Evolutionary conservation across 352 stramenopile species (phyloP), one percentile per base, ranked within the genome.

Genomic region (Phytophthora litchii): DNA sequence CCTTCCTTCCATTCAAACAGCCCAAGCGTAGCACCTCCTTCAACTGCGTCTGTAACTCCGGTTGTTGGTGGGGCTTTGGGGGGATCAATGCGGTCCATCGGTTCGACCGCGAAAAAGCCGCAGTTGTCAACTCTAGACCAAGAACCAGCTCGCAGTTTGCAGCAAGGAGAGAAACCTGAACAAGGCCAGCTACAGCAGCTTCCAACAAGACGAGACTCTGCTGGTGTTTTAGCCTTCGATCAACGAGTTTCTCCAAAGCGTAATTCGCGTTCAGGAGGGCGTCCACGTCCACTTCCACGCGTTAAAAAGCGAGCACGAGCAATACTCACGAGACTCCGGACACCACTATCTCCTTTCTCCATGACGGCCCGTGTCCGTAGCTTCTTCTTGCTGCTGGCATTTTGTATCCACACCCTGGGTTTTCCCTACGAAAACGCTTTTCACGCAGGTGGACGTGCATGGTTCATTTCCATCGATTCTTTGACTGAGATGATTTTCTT

Each of bases 341-440:
- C 51, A 0, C 60, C 70, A 0, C 1, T 64, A 11, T 72, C 47
- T 12, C 71, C 65, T 7, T 74, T 54, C 29, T 65, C 58, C 1
- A 42, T 37, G 25, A 42, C 40, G 4, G 71, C 70, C 3, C 60
- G 54, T 5, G 17, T 65, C 6, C 68, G 75, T 3, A 75, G 59
- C 0, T 50, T 50, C 4, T 7, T 73, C 1, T 13, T 82, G 25
- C 12, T 72, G 9, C 0, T 60, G 3, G 38, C 65, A 0, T 74
- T 76, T 10, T 54, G 55, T 14, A 31, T 70, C 14, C 55, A 76
- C 32, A 54, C 68, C 14, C 44, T 74, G 10, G 70, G 67, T 34
- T 69, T 71, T 14, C 76, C 76, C 3, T 82, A 69, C 36, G 58
- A 65, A n/a, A 49, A 73, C 17, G 75, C 67, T 9, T 82, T 82